Conservation (phyloP, 75 land plant genomes). For the Pinus albicaulis region DNA sequence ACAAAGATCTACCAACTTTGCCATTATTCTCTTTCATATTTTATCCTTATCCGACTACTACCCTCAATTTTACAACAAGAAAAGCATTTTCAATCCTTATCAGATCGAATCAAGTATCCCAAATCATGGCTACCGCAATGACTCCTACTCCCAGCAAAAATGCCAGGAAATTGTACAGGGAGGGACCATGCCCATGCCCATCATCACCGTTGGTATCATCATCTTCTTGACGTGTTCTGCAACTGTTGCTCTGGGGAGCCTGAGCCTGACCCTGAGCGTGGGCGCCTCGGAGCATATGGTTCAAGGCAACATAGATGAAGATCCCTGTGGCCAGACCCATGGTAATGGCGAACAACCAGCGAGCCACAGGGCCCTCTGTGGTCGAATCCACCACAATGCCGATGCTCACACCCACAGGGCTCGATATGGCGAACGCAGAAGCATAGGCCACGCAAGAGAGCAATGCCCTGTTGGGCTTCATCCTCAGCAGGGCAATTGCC, state of each 20-base stretch:
- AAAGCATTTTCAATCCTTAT: too few species aligned
- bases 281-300: background rate
- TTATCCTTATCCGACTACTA: too few species aligned
- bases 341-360: constrained; percentile 77
- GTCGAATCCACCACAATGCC: constrained; percentile 80
- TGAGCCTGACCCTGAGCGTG: too few species aligned
- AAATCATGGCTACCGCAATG: background rate
- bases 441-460: constrained; percentile 49
- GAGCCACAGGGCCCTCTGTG: constrained; percentile 53
- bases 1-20: too few species aligned
- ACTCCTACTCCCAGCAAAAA: background rate
- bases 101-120: background rate
- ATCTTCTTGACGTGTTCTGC: background rate
- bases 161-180: too few species aligned
- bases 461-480: constrained; percentile 68
- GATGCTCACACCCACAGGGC: constrained; percentile 75
- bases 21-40: too few species aligned
- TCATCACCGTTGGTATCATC: background rate
- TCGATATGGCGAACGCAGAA: constrained; percentile 87
- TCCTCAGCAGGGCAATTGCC: constrained; percentile 78
- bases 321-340: constrained; percentile 87
- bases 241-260: background rate
- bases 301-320: constrained; percentile 46
- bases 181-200: background rate
- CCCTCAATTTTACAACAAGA: too few species aligned